These are phyloP conservation scores for Hemisphaericaspora xylofermentans DNA, from an alignment of 1,139 yeast genomes.

Conservation along the genomic window DNA sequence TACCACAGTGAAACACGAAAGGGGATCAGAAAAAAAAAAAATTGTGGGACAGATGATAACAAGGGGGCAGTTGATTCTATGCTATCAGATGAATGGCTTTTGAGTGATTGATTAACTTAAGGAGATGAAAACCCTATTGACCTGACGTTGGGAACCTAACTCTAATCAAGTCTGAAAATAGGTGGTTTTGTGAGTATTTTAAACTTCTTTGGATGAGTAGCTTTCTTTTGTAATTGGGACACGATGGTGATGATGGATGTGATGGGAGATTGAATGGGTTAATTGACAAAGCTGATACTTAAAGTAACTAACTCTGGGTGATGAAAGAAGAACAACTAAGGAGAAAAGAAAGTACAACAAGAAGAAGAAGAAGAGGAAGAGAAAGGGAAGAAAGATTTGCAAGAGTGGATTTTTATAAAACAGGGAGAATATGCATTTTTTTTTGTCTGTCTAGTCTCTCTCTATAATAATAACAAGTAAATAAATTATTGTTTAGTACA, in stretches of 20 bases:
- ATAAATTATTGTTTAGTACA: not conserved
- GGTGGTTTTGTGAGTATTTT: not conserved
- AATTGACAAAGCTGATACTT: too few species aligned
- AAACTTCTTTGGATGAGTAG: not conserved
- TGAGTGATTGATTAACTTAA: not conserved
- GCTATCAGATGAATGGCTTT: not conserved
- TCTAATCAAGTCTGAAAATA: too few species aligned
- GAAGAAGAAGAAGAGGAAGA: slow-evolving; percentile 4
- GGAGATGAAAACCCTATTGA: not conserved
- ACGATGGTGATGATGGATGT: not conserved
- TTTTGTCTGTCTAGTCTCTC: not conserved
- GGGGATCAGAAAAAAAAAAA: not conserved
- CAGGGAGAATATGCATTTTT: not conserved
- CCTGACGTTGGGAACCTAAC: too few species aligned
- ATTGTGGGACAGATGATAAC: not conserved
- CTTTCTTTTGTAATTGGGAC: not conserved
- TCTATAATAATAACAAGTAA: too few species aligned
- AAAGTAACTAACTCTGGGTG: too few species aligned
- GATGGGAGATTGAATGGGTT: too few species aligned
- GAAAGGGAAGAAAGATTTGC: not conserved
- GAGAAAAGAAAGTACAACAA: slow-evolving; percentile 2
- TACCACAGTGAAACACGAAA: too few species aligned
- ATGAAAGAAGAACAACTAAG: not conserved
- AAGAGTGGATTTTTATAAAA: too few species aligned
- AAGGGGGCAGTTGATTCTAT: not conserved